Percentiles rank a stretch among this genome's conserved stretches.
Evolutionary conservation across 2,329 filamentous ascomycete genomes (phyloP).

Genomic region (Camillea tinctor): DNA sequence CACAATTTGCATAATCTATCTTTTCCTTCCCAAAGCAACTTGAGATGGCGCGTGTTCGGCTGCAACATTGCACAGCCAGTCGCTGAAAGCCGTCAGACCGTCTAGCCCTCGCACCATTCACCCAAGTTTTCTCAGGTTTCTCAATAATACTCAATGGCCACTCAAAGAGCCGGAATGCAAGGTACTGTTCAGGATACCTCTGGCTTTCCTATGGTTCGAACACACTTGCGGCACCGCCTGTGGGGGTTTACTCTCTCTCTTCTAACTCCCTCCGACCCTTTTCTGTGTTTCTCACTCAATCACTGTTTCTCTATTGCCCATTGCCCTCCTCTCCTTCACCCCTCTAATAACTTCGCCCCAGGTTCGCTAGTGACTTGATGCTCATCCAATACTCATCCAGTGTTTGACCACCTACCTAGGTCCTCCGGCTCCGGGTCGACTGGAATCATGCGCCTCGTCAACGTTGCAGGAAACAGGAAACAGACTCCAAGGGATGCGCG

Average conservation of each 20-base stretch:
- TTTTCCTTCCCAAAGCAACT: conserved; percentile 14
- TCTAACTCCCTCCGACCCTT: not conserved
- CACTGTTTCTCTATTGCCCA: not conserved
- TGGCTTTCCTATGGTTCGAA: not conserved
- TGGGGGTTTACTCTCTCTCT: not conserved
- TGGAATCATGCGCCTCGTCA: conserved; percentile 4
- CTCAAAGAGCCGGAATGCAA: conserved; percentile 22
- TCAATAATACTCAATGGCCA: not conserved
- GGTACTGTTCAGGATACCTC: conserved; percentile 19
- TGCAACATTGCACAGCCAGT: conserved; percentile 34
- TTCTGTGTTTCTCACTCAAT: not conserved
- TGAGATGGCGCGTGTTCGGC: conserved; percentile 23
- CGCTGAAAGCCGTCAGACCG: conserved; percentile 26
- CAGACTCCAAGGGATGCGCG: conserved; percentile 2
- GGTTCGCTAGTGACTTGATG: not conserved
- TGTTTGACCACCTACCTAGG: not conserved
- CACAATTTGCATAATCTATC: conserved; percentile 30
- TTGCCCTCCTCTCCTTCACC: no score
- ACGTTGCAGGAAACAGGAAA: not conserved
- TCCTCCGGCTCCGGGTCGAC: conserved; percentile 2
- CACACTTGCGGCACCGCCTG: not conserved
- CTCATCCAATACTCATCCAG: not conserved
- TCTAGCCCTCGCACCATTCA: conserved; percentile 27
- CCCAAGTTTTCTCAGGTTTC: not conserved
- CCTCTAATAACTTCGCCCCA: not conserved